Evolutionary conservation across 2,329 filamentous ascomycete genomes (phyloP).

Genomic region (Ascochyta viciae-villosae): DNA sequence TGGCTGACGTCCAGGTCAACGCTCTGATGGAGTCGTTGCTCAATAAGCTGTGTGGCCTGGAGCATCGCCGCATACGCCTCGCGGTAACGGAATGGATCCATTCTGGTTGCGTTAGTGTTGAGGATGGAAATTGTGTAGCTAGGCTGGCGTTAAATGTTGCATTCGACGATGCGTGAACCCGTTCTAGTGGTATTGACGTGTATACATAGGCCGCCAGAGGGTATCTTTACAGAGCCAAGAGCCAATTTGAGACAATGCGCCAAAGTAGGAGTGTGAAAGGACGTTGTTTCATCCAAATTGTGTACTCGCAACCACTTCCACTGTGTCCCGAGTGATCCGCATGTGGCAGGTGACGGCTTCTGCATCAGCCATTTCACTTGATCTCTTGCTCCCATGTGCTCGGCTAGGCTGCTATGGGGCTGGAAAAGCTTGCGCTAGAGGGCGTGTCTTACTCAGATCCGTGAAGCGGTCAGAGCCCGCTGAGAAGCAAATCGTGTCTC

Average conservation of each 20-base stretch:
- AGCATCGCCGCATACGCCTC: constrained; percentile 49
- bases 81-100: constrained; percentile 48
- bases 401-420: constrained; percentile 21
- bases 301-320: constrained; percentile 7
- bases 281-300: constrained; percentile 2
- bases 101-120: constrained; percentile 33
- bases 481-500: constrained; percentile 18
- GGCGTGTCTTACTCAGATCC: constrained; percentile 33
- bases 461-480: constrained; percentile 30
- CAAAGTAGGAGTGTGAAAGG: not conserved
- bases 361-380: constrained; percentile 31
- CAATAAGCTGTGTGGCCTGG: constrained; percentile 44
- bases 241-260: constrained; percentile 12
- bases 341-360: constrained; percentile 16
- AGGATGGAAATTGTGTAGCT: not conserved
- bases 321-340: constrained; percentile 18
- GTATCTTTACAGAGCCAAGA: constrained; percentile 12
- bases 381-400: constrained; percentile 14
- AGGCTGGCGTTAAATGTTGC: constrained; percentile 1
- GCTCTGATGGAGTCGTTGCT: constrained; percentile 39
- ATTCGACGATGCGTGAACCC: not conserved
- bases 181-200: not conserved
- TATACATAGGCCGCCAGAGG: not conserved
- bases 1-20: constrained; percentile 13
- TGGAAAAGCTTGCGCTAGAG: constrained; percentile 22